A percentile compares a stretch with the other conserved stretches of the same genome.
phyloP scores from a whole-genome alignment of 305 asterid species.

The Solanum chacoense region DNA sequence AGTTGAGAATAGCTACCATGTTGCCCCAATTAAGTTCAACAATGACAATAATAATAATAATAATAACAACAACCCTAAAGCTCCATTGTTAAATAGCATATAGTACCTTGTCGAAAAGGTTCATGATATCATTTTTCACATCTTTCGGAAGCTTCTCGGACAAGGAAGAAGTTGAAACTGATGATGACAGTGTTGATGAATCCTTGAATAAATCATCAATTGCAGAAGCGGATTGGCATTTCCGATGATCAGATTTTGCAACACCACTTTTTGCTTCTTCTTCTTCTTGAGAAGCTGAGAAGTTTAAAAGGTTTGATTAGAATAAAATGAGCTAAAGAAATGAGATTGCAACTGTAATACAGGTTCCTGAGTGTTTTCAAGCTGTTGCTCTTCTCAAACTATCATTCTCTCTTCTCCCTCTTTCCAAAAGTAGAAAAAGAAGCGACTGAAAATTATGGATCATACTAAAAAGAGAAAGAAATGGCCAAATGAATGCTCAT shows the following conservation, averaged over 20 bases:
- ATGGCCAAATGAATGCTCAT: neutral
- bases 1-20: neutral
- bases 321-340: neutral
- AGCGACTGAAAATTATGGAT: neutral
- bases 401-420: neutral
- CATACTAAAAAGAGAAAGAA: neutral
- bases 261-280: slow-evolving; percentile 22
- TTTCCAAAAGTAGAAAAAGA: neutral
- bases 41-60: neutral
- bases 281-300: slow-evolving; percentile 44
- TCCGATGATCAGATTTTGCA: slow-evolving; percentile 28
- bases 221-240: slow-evolving; percentile 43
- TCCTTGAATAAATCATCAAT: slow-evolving; percentile 67
- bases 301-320: neutral
- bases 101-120: slow-evolving; percentile 66
- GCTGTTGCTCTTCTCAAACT: neutral
- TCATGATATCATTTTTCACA: slow-evolving; percentile 51
- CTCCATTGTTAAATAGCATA: neutral
- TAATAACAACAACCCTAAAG: neutral
- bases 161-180: slow-evolving; percentile 14
- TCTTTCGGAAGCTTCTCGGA: slow-evolving; percentile 45
- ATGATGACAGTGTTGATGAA: slow-evolving; percentile 36
- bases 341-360: neutral
- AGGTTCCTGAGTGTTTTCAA: neutral
- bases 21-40: neutral